These are phyloP conservation scores for Wickerhamiella nectarea DNA, from an alignment of 805 yeast species.

Conservation along the genomic window DNA sequence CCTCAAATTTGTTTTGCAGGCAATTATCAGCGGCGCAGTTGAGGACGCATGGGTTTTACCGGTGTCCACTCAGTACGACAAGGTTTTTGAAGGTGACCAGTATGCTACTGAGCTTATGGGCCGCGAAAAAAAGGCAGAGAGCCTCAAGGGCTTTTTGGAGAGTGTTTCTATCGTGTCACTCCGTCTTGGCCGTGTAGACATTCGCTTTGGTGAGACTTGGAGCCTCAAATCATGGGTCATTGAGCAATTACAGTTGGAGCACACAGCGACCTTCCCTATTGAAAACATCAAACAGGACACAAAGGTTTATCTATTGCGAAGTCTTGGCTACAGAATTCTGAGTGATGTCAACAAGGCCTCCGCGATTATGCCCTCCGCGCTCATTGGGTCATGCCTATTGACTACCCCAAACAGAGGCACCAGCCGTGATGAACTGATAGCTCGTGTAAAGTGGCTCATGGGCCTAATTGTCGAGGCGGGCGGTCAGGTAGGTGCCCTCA, in stretches of 20 bases:
- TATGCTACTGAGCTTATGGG: conserved; percentile 46
- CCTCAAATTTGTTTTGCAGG: conserved; percentile 37
- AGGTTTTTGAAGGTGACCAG: conserved; percentile 41
- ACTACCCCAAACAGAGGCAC: conserved; percentile 31
- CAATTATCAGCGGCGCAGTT: conserved; percentile 32
- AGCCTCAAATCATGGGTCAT: conserved; percentile 25
- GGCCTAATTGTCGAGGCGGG: conserved; percentile 26
- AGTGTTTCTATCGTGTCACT: conserved; percentile 25
- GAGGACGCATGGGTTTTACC: conserved; percentile 38
- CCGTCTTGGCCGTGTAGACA: conserved; percentile 30
- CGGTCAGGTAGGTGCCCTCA: conserved; percentile 29
- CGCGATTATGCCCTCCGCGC: conserved; percentile 40
- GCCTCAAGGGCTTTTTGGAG: conserved; percentile 29
- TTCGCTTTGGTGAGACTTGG: conserved; percentile 32
- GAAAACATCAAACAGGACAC: conserved; percentile 7
- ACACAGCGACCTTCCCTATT: conserved; percentile 9
- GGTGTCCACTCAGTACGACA: conserved; percentile 44
- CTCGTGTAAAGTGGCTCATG: conserved; percentile 27
- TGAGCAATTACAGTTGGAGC: conserved; percentile 22
- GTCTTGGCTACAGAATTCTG: conserved; percentile 40
- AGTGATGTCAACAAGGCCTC: conserved; percentile 39
- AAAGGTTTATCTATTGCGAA: conserved; percentile 27
- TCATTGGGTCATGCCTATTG: conserved; percentile 36
- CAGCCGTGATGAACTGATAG: conserved; percentile 25
- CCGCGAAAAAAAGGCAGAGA: conserved; percentile 41